A percentile compares a stretch with the other conserved stretches of the same genome.
Evolutionary conservation across 352 stramenopile species (phyloP).

Genomic region (Pythium chondricola): DNA sequence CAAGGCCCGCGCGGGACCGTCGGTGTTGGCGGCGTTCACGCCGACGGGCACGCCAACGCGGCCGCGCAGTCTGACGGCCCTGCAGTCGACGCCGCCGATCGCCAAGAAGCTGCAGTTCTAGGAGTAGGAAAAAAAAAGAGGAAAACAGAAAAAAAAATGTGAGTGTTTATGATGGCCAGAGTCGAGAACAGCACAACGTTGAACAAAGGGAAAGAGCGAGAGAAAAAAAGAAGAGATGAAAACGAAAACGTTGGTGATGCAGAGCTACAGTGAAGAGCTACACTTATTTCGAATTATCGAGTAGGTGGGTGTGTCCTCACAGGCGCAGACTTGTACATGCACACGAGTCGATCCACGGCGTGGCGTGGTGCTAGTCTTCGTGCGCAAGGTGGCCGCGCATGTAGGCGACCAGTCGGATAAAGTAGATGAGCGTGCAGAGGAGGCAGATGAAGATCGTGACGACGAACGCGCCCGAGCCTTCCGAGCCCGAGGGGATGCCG

Average conservation of each 20-base stretch:
- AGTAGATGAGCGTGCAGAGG: conserved; percentile 69
- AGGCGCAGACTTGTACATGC: too few species aligned
- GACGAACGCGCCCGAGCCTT: conserved; percentile 73
- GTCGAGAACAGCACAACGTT: too few species aligned
- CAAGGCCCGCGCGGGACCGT: conserved; percentile 42
- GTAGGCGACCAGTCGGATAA: conserved; percentile 44
- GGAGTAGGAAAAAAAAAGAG: conserved; percentile 1
- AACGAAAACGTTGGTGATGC: too few species aligned
- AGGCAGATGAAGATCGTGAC: conserved; percentile 74
- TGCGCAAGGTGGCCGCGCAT: conserved; percentile 30
- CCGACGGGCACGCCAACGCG: conserved; percentile 9
- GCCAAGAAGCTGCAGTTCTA: conserved; percentile 33
- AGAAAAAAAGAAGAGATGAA: not conserved
- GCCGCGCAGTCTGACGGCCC: conserved; percentile 6
- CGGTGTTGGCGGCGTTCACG: conserved; percentile 16
- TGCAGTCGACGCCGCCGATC: conserved; percentile 20
- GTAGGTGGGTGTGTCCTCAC: too few species aligned
- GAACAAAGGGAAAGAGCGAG: not conserved
- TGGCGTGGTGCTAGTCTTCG: conserved; percentile 24
- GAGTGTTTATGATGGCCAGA: not conserved
- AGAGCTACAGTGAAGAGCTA: too few species aligned
- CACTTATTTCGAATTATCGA: too few species aligned
- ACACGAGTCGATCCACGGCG: too few species aligned
- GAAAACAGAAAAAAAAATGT: not conserved
- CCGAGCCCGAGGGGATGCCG: conserved; percentile 66